Conservation (phyloP, 805 yeast species). For the Saturnispora bothae region DNA sequence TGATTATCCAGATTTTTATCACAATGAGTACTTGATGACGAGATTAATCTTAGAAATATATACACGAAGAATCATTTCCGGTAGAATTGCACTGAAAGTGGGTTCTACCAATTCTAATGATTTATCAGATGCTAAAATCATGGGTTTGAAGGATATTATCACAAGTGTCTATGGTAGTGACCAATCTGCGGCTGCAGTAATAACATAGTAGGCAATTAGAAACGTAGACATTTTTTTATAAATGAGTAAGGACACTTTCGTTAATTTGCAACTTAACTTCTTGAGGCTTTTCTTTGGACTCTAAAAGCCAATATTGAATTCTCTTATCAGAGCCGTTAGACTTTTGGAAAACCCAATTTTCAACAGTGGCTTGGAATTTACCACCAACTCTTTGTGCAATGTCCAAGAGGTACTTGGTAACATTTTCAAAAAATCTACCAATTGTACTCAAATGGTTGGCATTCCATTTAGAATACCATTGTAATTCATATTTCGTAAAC, state of each 20-base stretch:
- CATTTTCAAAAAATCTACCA: constrained; percentile 33
- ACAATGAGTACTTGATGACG: constrained; percentile 17
- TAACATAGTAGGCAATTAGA: too few species aligned
- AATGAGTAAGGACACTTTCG: constrained; percentile 3
- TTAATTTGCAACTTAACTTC: constrained; percentile 4
- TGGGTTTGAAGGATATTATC: constrained; percentile 42
- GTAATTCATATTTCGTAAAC: constrained; percentile 19
- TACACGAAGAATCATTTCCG: constrained; percentile 23
- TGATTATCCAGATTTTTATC: constrained; percentile 16
- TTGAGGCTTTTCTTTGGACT: constrained; percentile 16
- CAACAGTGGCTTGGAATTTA: constrained; percentile 12
- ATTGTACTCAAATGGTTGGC: constrained; percentile 7
- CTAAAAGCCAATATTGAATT: constrained; percentile 14
- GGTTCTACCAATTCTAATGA: constrained; percentile 19
- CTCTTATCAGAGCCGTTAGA: constrained; percentile 17
- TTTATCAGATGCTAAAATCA: constrained; percentile 17
- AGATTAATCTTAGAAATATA: constrained; percentile 25
- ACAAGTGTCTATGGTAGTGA: constrained; percentile 38
- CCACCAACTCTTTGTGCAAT: constrained; percentile 13
- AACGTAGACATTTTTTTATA: not conserved
- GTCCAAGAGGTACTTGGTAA: constrained; percentile 33
- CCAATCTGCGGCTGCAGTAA: constrained; percentile 20
- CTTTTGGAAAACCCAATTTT: constrained; percentile 16
- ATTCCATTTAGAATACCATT: constrained; percentile 6
- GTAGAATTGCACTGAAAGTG: constrained; percentile 20